Base-by-base conservation (phyloP, 768 basidiomycete species). In the Cyathus striatus region DNA sequence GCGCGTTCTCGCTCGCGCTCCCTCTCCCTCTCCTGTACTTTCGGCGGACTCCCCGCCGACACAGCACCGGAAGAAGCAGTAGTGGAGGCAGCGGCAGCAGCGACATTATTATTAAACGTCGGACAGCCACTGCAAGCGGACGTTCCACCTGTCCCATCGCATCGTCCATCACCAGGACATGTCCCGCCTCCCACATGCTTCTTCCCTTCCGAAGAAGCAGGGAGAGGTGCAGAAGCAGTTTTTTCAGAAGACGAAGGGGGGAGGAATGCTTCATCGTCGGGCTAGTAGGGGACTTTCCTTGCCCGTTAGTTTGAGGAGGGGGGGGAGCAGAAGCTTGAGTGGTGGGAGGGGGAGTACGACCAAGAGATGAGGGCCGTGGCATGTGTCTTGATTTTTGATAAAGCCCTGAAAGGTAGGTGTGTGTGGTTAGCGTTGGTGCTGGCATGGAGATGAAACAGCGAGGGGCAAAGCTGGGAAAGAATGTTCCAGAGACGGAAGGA, bases 161-260 rank as follows among this genome's bases (percentile, higher is more conserved):
- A 99, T 52, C 90, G 79, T 24, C 96, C 96, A 66, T 97, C 96
- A 44, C 96, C 96, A 3, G 96, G 96, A 64, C 96, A 99, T n/a
- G 94, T 94, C 48, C 87, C 86, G 23, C 66, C 64, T n/a, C 36
- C 46, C 36, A 12, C n/a, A 2, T 21, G n/a, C 14, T 33, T 33
- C 32, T 33, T 45, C 30, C 37, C 40, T 55, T 26, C 14, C 39
- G 46, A 32, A 18, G 46, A 23, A 32, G 46, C 27, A 10, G 48
- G 42, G 7, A 49, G 45, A 1, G 50, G 33, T 17, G 48, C 40
- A 4, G 40, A 30, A 39, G 49, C 44, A 23, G 41, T 18, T 22
- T 44, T 48, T 2, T 51, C 58, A 53, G 61, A 58, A 14, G 53
- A 56, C 35, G 68, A 64, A 45, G 64, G 63, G 16, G 27, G 27